Percentiles rank a stretch among this genome's conserved stretches.
Evolutionary conservation across 257 asterid genomes (phyloP).

Genomic region (Verbena officinalis): DNA sequence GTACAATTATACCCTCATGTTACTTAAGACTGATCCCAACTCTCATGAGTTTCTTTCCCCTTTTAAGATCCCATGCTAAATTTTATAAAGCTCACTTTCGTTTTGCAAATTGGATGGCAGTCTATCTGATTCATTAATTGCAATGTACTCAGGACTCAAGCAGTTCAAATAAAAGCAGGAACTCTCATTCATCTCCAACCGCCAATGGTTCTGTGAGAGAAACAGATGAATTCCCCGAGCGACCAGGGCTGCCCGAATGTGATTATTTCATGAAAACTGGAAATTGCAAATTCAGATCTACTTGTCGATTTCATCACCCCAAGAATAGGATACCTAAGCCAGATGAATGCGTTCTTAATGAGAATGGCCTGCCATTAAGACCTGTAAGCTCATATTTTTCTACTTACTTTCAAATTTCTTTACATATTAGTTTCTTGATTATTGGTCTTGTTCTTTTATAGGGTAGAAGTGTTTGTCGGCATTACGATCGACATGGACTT

Average conservation of each 20-base stretch:
- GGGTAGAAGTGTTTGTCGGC: constrained; percentile 40
- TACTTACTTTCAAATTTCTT: constrained; percentile 12
- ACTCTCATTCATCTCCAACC: constrained; percentile 18
- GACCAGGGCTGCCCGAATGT: constrained; percentile 56
- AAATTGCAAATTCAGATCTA: constrained; percentile 42
- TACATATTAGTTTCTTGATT: background rate
- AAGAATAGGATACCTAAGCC: constrained; percentile 31
- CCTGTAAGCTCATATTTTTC: constrained; percentile 45
- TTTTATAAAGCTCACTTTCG: background rate
- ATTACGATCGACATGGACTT: constrained; percentile 35
- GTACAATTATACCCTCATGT: background rate
- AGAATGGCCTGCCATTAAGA: constrained; percentile 60
- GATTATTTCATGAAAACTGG: constrained; percentile 50
- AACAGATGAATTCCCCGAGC: constrained; percentile 46
- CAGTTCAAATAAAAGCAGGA: constrained; percentile 16
- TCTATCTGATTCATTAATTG: constrained; percentile 12
- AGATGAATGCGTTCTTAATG: constrained; percentile 33
- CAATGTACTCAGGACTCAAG: constrained; percentile 29
- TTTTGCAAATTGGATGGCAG: background rate
- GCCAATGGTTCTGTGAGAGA: constrained; percentile 17
- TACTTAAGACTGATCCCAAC: background rate
- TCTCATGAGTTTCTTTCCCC: background rate
- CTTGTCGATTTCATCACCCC: constrained; percentile 54
- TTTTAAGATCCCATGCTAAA: background rate
- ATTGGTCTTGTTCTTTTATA: constrained; percentile 14